These are phyloP conservation scores for Lyophyllum semitale DNA, from an alignment of 768 basidiomycete species.

Conservation along the genomic window DNA sequence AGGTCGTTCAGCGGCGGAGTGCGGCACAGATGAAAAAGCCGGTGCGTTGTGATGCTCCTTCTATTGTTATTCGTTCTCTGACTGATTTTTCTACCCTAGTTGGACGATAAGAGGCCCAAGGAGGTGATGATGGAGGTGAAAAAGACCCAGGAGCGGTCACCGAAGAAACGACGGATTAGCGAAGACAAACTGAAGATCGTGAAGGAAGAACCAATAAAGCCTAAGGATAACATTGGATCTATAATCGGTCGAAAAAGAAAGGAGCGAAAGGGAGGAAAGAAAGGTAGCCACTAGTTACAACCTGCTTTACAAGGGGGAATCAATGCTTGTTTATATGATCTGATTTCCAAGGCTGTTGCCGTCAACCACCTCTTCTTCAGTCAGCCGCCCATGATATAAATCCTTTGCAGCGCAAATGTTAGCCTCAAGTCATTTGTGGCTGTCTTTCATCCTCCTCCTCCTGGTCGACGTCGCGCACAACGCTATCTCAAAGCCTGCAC, in stretches of 20 bases:
- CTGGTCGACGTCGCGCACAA: neutral
- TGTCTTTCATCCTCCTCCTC: constrained; percentile 1
- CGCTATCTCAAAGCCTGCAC: constrained; percentile 7
- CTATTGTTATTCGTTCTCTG: neutral
- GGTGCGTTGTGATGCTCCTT: constrained; percentile 19
- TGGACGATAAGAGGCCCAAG: constrained; percentile 13
- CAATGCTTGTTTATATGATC: too few species aligned
- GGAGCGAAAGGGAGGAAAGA: constrained; percentile 51
- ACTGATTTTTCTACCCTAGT: constrained; percentile 6
- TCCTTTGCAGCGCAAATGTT: neutral
- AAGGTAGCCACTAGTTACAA: neutral
- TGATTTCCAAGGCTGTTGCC: too few species aligned
- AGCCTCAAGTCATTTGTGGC: neutral
- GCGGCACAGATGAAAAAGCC: constrained; percentile 44
- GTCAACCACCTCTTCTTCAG: neutral
- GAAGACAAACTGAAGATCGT: constrained; percentile 16
- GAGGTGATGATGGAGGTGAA: constrained; percentile 13
- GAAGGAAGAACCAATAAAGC: constrained; percentile 18
- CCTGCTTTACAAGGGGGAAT: too few species aligned
- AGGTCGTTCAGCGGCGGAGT: constrained; percentile 79
- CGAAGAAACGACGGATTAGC: constrained; percentile 42
- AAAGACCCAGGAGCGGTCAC: constrained; percentile 34
- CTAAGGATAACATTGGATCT: constrained; percentile 56
- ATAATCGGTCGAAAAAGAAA: constrained; percentile 83
- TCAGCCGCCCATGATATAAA: neutral